Conservation (phyloP, 2,329 filamentous ascomycete species). For the Penicillium fuscoglaucum region DNA sequence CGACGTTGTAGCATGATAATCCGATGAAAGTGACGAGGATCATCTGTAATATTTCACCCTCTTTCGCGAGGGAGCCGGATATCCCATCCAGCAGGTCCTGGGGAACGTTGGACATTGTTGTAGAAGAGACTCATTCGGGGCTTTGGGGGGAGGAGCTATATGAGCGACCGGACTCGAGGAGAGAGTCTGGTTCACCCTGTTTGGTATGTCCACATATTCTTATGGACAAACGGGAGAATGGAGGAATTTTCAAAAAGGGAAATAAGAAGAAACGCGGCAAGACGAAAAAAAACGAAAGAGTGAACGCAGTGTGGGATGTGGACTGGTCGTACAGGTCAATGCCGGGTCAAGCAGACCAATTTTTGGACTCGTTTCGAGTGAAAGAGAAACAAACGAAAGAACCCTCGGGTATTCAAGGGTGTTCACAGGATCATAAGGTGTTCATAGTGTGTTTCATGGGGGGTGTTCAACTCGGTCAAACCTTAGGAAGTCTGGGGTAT, state of each 20-base stretch:
- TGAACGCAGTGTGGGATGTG: neutral
- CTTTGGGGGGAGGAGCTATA: neutral
- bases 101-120: constrained; percentile 16
- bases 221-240: neutral
- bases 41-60: constrained; percentile 25
- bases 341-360: too few relatives aligned
- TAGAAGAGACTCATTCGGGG: neutral
- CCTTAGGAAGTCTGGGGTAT: neutral
- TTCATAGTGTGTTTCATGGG: neutral
- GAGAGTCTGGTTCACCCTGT: constrained; percentile 18
- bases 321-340: constrained; percentile 3
- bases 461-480: neutral
- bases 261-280: neutral
- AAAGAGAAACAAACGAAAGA: neutral
- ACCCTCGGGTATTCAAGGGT: neutral
- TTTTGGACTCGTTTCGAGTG: neutral
- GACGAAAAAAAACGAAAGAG: neutral
- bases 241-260: neutral
- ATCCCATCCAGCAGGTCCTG: constrained; percentile 34
- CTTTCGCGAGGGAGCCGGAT: constrained; percentile 29
- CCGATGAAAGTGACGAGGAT: constrained; percentile 35
- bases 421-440: neutral
- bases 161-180: constrained; percentile 5
- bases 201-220: constrained; percentile 22
- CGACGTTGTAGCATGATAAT: constrained; percentile 52